Conservation (phyloP, 2,329 filamentous ascomycete genomes). For the Gaeumannomyces tritici region DNA sequence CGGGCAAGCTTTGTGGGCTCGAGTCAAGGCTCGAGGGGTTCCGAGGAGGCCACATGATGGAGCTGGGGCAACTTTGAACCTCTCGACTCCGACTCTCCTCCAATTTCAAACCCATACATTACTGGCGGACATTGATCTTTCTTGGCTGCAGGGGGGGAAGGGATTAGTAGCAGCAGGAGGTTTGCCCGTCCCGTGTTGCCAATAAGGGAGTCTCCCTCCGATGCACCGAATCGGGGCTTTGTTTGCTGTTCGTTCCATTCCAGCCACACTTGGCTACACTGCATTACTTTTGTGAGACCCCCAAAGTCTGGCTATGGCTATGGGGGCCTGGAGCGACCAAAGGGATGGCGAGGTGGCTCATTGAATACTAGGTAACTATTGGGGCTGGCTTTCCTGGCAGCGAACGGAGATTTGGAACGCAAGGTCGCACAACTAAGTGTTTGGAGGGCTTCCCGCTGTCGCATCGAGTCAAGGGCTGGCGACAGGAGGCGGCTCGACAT, state of each 20-base stretch:
- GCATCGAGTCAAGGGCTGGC: neutral
- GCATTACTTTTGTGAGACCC: neutral
- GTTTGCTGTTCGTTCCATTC: neutral
- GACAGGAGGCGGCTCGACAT: neutral
- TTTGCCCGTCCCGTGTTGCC: neutral
- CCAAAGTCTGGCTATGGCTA: neutral
- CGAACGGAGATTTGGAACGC: too few species aligned
- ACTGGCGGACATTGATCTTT: too few species aligned
- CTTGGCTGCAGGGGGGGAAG: too few species aligned
- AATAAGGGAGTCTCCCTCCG: neutral
- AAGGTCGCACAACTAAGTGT: neutral
- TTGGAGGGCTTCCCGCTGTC: neutral
- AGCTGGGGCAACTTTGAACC: neutral
- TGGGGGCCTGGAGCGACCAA: neutral
- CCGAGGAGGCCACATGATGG: too few species aligned
- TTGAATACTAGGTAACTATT: too few species aligned
- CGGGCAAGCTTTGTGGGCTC: neutral
- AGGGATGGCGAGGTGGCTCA: neutral
- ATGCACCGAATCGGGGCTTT: neutral
- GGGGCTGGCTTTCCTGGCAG: neutral
- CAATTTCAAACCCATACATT: too few species aligned
- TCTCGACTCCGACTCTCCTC: too few species aligned
- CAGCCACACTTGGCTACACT: neutral
- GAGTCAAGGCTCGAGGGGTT: neutral
- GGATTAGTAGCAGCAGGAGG: neutral